Evolutionary conservation across 768 basidiomycete genomes (phyloP).

Genomic region (Auricularia sp.): DNA sequence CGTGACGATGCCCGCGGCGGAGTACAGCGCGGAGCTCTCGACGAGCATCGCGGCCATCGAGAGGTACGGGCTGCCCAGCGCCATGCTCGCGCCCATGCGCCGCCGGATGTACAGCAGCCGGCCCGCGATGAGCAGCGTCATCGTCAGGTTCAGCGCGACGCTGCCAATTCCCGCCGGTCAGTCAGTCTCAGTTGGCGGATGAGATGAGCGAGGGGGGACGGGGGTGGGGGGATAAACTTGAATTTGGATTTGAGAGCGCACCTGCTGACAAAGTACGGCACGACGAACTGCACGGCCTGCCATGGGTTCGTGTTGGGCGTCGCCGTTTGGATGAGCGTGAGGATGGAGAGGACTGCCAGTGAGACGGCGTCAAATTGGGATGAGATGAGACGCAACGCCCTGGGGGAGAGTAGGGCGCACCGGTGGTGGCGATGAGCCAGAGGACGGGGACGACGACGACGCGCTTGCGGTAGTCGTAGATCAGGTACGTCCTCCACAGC

Average conservation of each 20-base stretch:
- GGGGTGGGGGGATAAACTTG: too few species aligned
- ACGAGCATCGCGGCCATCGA: neutral
- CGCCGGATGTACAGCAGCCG: constrained; percentile 3
- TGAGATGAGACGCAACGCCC: neutral
- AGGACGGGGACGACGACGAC: neutral
- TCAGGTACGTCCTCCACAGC: neutral
- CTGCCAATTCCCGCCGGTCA: neutral
- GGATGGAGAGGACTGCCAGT: neutral
- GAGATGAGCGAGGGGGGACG: too few species aligned
- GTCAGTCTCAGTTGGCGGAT: too few species aligned
- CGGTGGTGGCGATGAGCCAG: neutral
- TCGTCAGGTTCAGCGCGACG: neutral
- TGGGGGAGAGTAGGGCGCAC: neutral
- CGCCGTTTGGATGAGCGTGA: neutral
- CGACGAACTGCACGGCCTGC: neutral
- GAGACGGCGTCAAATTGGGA: neutral
- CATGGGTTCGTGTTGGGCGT: neutral
- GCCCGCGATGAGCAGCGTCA: neutral
- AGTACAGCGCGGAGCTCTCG: neutral
- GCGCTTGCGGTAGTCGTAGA: neutral
- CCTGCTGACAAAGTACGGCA: neutral
- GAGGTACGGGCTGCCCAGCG: neutral
- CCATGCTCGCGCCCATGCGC: neutral
- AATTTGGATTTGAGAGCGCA: too few species aligned
- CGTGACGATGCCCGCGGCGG: neutral